Evolutionary conservation across 768 basidiomycete species (phyloP).

Genomic region (Leccinum incarnatum): DNA sequence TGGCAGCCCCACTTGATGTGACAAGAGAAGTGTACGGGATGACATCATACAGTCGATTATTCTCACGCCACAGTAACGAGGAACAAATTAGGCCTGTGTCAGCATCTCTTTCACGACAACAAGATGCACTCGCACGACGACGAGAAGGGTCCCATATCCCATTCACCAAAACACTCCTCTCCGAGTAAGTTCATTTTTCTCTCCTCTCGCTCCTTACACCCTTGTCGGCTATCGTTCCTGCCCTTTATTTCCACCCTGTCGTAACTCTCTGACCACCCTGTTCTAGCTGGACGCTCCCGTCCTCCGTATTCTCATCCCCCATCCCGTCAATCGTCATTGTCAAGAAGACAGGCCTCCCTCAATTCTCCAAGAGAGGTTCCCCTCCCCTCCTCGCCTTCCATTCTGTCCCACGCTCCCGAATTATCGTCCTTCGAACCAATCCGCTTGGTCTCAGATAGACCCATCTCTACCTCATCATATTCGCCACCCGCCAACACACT

Average conservation of each 20-base stretch:
- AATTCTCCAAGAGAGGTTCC: not conserved
- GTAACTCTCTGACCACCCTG: not conserved
- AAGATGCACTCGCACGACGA: constrained; percentile 1
- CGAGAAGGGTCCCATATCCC: not conserved
- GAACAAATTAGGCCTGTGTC: not conserved
- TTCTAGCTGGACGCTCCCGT: not conserved
- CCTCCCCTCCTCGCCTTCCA: not conserved
- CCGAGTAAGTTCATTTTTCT: not conserved
- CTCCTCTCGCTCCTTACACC: not conserved
- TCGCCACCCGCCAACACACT: not conserved
- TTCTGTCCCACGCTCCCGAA: not conserved
- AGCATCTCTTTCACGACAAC: not conserved
- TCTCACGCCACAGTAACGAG: constrained; percentile 10
- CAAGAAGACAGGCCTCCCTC: not conserved
- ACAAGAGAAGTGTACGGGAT: not conserved
- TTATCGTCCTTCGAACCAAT: not conserved
- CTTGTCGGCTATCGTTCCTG: not conserved
- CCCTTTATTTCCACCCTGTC: not conserved
- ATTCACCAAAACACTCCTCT: not conserved
- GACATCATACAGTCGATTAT: not conserved
- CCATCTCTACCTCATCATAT: not conserved
- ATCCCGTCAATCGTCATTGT: not conserved
- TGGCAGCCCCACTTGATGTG: not conserved
- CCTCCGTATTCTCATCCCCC: not conserved
- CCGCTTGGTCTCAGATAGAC: not conserved